Percentiles rank a stretch among this genome's conserved stretches.
Evolutionary conservation across 2,329 filamentous ascomycete species (phyloP).

Genomic region (Penicillium hesseltinei): DNA sequence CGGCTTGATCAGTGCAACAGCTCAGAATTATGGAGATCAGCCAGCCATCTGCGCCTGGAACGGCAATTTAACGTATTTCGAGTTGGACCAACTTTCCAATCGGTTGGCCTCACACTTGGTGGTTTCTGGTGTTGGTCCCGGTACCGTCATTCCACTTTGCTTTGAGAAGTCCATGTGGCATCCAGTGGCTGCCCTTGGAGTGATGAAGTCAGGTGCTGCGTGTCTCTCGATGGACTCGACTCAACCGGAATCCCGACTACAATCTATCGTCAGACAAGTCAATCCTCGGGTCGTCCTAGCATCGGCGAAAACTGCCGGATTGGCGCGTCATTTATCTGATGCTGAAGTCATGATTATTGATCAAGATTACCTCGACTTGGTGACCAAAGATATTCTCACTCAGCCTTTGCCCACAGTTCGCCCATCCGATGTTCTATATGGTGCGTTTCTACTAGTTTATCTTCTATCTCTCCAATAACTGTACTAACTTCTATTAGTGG

Average conservation of each 20-base stretch:
- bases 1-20: neutral
- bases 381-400: neutral
- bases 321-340: neutral
- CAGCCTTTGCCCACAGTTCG: neutral
- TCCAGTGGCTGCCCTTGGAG: neutral
- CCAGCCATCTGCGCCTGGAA: conserved; percentile 1
- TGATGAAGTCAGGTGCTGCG: neutral
- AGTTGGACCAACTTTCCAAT: neutral
- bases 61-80: neutral
- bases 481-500: neutral
- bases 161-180: conserved; percentile 3
- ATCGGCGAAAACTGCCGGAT: neutral
- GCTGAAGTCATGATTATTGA: neutral
- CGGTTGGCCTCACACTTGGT: neutral
- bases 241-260: neutral
- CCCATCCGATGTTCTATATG: neutral
- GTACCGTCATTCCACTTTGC: neutral
- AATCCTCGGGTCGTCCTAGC: neutral
- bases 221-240: neutral
- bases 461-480: neutral
- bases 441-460: neutral
- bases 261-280: neutral
- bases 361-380: neutral
- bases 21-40: neutral
- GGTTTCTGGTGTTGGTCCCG: neutral